Conservation (phyloP, 345 rosid species). For the Sisymbrium irio region DNA sequence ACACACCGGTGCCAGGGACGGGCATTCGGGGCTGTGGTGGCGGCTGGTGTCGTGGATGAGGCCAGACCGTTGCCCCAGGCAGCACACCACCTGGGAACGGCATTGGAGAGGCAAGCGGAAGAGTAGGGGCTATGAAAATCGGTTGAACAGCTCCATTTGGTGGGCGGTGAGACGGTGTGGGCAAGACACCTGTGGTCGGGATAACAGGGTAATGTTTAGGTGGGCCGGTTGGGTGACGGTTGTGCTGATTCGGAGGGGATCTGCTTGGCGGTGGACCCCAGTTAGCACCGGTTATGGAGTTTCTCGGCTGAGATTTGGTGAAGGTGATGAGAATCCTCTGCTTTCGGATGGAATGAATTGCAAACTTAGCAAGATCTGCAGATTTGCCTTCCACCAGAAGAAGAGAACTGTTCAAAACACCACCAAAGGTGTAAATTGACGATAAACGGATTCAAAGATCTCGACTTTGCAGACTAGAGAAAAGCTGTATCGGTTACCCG, state of each 20-base stretch:
- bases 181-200: conserved; percentile 44
- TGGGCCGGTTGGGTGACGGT: conserved; percentile 45
- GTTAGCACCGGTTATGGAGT: conserved; percentile 37
- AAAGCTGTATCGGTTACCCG: conserved; percentile 49
- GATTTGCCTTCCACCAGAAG: conserved; percentile 77
- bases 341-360: conserved; percentile 59
- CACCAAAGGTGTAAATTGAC: not conserved
- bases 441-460: conserved; percentile 1
- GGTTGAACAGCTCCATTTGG: conserved; percentile 45
- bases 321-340: conserved; percentile 79
- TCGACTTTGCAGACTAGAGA: conserved; percentile 5
- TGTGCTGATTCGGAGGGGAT: conserved; percentile 48
- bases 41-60: conserved; percentile 62
- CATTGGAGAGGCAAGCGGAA: conserved; percentile 52
- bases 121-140: conserved; percentile 50
- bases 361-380: conserved; percentile 72
- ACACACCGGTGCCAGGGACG: conserved; percentile 90
- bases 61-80: conserved; percentile 60
- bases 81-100: conserved; percentile 67
- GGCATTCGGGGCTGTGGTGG: conserved; percentile 59
- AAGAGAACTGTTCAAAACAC: conserved; percentile 53
- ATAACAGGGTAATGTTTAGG: conserved; percentile 56
- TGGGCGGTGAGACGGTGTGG: conserved; percentile 54
- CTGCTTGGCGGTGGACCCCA: conserved; percentile 63
- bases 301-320: conserved; percentile 60